Conservation (phyloP, 129 eudicot species). For the Logfia minima region DNA sequence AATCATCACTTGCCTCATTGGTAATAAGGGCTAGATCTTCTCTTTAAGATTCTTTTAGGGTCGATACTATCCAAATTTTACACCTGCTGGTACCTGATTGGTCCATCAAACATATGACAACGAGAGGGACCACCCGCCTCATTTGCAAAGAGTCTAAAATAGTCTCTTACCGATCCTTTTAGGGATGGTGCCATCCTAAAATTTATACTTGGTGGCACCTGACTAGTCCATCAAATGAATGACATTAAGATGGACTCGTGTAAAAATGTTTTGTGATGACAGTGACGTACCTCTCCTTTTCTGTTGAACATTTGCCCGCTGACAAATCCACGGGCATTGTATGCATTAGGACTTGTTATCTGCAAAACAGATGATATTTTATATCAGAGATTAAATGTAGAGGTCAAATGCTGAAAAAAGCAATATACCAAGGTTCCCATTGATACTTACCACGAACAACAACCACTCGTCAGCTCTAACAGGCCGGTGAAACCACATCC, state of each 20-base stretch:
- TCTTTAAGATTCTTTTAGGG: no score
- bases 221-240: constrained; percentile 20
- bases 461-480: constrained; percentile 95
- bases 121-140: no score
- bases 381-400: not conserved
- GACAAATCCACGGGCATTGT: constrained; percentile 78
- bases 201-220: constrained; percentile 12
- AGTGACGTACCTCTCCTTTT: constrained; percentile 74
- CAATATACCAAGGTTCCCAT: constrained; percentile 4
- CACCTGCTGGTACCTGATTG: no score
- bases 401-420: not conserved
- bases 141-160: not conserved
- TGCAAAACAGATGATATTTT: constrained; percentile 22
- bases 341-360: constrained; percentile 79
- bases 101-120: no score
- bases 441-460: constrained; percentile 67
- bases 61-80: no score
- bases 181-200: not conserved
- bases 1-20: no score
- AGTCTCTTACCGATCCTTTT: not conserved
- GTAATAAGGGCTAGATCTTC: no score
- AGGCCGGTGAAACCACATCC: constrained; percentile 98
- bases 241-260: not conserved
- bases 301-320: constrained; percentile 74
- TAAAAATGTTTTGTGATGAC: not conserved